A percentile compares a stretch with the other conserved stretches of the same genome.
Conservation (phyloP, 2,329 filamentous ascomycete species). For the Xylaria hypoxylon region DNA sequence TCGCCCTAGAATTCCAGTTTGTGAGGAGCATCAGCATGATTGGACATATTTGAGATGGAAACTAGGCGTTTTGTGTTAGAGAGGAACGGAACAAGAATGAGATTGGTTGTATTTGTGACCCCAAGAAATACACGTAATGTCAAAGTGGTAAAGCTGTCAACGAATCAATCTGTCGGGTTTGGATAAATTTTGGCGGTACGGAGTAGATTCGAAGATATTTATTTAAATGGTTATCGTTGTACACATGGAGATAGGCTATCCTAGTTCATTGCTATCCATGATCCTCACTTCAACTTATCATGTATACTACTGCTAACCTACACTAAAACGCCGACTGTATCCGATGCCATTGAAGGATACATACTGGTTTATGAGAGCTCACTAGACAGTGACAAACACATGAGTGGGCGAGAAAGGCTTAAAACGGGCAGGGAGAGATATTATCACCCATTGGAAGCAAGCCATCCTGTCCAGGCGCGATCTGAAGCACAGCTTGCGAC, state of each 20-base stretch:
- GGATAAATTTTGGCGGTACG: conserved; percentile 7
- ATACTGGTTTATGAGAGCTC: neutral
- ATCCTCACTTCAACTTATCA: conserved; percentile 1
- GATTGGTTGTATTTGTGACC: neutral
- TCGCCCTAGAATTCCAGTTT: conserved; percentile 4
- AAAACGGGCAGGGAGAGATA: neutral
- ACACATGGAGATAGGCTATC: conserved; percentile 9
- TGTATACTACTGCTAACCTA: neutral
- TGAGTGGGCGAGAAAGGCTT: neutral
- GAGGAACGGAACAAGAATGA: conserved; percentile 1
- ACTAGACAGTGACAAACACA: neutral
- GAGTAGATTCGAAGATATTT: neutral
- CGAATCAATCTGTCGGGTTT: conserved; percentile 1
- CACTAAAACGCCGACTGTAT: neutral
- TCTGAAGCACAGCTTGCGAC: conserved; percentile 44
- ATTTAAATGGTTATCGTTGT: neutral
- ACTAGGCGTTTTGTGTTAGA: conserved; percentile 2
- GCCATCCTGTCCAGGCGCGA: conserved; percentile 25
- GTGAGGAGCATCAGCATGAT: conserved; percentile 4
- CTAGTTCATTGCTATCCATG: neutral
- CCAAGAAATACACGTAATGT: neutral
- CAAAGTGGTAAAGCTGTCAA: conserved; percentile 1
- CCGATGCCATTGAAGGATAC: neutral
- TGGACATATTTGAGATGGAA: conserved; percentile 4
- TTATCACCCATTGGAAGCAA: neutral